These are phyloP conservation scores for Colletotrichum caudatum DNA, from an alignment of 2,329 filamentous ascomycete genomes.

Conservation along the genomic window DNA sequence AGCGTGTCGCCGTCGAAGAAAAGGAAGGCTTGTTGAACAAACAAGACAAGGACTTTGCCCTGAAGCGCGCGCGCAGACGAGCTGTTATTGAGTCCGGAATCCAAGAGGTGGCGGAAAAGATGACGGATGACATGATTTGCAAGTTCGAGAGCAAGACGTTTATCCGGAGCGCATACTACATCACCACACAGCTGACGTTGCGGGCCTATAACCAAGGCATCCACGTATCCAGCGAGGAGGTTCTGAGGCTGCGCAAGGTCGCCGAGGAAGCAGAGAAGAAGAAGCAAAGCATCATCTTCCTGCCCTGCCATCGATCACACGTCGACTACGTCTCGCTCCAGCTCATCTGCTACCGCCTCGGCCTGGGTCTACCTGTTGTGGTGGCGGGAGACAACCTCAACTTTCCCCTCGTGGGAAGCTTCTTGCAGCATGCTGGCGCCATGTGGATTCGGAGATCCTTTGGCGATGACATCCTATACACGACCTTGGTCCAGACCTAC, in stretches of 20 bases:
- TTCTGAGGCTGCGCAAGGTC: conserved; percentile 82
- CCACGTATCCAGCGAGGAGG: conserved; percentile 95
- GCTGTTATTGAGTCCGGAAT: conserved; percentile 79
- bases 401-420: conserved; percentile 88
- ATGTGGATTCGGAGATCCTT: conserved; percentile 97
- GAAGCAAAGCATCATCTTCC: conserved; percentile 95
- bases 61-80: conserved; percentile 66
- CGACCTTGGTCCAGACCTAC: conserved; percentile 93
- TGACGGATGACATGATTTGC: conserved; percentile 97
- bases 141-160: conserved; percentile 97
- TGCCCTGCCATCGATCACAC: conserved; percentile 94
- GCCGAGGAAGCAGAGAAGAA: conserved; percentile 85
- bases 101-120: conserved; percentile 83
- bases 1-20: conserved; percentile 80
- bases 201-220: conserved; percentile 97
- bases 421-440: conserved; percentile 94
- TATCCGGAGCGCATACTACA: conserved; percentile 91
- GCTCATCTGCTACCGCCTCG: conserved; percentile 93
- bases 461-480: conserved; percentile 90
- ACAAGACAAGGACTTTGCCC: conserved; percentile 65
- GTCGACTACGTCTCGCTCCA: conserved; percentile 97
- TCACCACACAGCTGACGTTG: conserved; percentile 87
- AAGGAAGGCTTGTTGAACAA: conserved; percentile 75
- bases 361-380: conserved; percentile 88
- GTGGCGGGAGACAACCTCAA: conserved; percentile 98